Base-by-base conservation (phyloP, 23 red algal genomes). In the Gracilaria domingensis region DNA sequence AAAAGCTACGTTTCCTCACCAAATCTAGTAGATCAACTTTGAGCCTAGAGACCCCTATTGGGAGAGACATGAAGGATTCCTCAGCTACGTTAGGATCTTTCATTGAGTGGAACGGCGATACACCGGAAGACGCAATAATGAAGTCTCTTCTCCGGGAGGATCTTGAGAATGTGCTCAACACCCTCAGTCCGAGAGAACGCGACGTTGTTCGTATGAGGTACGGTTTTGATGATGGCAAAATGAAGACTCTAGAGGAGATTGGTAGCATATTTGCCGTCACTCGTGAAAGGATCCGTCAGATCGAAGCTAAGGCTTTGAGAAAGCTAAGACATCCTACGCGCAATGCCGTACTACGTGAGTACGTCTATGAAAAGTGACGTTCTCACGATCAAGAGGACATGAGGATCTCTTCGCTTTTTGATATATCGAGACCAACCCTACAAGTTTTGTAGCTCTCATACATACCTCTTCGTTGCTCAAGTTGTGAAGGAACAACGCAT, bases 141-240 rank as follows among this genome's bases (percentile, higher is more conserved):
- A 87, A 95, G 23, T 79, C 55, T 12, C 75, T 89, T 8, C 64
- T 99, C 40, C 84, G 97, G 14, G 94, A 95, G 55, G 97, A 99
- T 74, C 54, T 99, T 38, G 97, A 99, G 53, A 94, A 75, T 60
- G 97, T 95, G 25, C 65, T 99, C 55, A 80, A 88, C 70, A 93
- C 88, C 5, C 70, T 99, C 24, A 73, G 84, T 30, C 67, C 85
- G 21, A 88, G 92, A 44, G 97, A 99, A 73, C 74, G 94, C 32
- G 94, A 99, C 66, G 91, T 99, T 18, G 86, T 99, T 33, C 88
- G 97, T 14, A 89, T 96, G 91, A 88, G 97, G 48, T 99, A 92
- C 61, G 97, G 97, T 40, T 89, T 99, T 32, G 97, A 96, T 72
- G 93, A 96, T 64, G 97, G 94, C 16, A 82, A 80, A 45, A 73